Evolutionary conservation across 2,329 filamentous ascomycete genomes (phyloP).

Genomic region (Monascus ruber): DNA sequence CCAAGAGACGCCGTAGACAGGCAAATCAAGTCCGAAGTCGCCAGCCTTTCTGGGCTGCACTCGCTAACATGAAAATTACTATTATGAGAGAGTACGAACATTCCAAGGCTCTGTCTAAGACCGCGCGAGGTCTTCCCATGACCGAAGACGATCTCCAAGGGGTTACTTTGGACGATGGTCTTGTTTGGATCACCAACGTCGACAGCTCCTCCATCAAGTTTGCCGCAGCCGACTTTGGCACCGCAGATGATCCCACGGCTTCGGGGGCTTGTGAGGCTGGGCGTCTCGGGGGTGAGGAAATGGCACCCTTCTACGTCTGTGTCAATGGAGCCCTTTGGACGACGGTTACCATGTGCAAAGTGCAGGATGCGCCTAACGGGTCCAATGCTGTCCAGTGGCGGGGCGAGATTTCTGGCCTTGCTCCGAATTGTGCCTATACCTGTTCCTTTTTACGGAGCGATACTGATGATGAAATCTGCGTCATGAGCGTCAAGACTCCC

Average conservation of each 20-base stretch:
- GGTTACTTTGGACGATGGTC: conserved; percentile 29
- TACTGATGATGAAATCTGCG: conserved; percentile 47
- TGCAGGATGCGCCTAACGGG: conserved; percentile 33
- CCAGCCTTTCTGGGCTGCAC: conserved; percentile 86
- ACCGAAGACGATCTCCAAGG: conserved; percentile 33
- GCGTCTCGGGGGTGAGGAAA: conserved; percentile 15
- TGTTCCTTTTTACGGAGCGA: conserved; percentile 50
- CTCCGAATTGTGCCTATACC: conserved; percentile 52
- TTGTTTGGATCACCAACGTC: conserved; percentile 37
- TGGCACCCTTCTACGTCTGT: conserved; percentile 53
- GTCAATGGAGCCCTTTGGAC: conserved; percentile 57
- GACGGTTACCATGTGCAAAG: conserved; percentile 44
- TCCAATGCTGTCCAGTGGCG: conserved; percentile 41
- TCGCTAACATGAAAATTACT: conserved; percentile 93
- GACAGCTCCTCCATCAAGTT: conserved; percentile 37
- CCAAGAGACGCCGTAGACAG: conserved; percentile 80
- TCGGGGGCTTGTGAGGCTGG: conserved; percentile 18
- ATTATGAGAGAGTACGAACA: conserved; percentile 86
- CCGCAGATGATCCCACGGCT: conserved; percentile 20
- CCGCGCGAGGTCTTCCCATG: conserved; percentile 26
- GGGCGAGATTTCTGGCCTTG: conserved; percentile 54
- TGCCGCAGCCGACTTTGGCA: conserved; percentile 31
- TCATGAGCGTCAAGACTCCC: conserved; percentile 52
- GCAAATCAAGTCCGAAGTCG: conserved; percentile 81
- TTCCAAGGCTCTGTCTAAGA: conserved; percentile 43